Percentiles rank a stretch among this genome's conserved stretches.
Evolutionary conservation across 2,329 filamentous ascomycete genomes (phyloP).

Genomic region (Chrysosporium queenslandicum): DNA sequence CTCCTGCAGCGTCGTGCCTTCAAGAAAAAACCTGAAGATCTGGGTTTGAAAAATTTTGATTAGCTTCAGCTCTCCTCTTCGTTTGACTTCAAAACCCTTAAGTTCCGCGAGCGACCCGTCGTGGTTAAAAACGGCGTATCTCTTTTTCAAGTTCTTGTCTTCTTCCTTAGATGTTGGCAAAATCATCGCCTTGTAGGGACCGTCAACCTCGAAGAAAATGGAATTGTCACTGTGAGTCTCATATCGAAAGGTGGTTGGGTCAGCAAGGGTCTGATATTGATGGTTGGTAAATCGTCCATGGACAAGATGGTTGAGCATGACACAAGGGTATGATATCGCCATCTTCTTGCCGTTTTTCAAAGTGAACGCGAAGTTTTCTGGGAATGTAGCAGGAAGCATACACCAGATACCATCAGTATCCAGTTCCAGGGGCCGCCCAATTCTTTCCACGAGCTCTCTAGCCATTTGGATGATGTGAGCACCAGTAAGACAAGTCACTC

Average conservation of each 20-base stretch:
- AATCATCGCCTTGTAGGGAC: slow-evolving; percentile 95
- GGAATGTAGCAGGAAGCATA: slow-evolving; percentile 91
- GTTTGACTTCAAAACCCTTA: slow-evolving; percentile 96
- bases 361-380: slow-evolving; percentile 91
- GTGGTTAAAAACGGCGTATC: slow-evolving; percentile 97
- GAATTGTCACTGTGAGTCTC: slow-evolving; percentile 97
- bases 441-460: slow-evolving; percentile 80
- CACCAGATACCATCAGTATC: slow-evolving; percentile 99
- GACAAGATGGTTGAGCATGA: slow-evolving; percentile 97
- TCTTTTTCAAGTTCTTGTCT: slow-evolving; percentile 98
- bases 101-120: slow-evolving; percentile 90
- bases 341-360: slow-evolving; percentile 94
- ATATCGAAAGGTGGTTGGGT: slow-evolving; percentile 72
- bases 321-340: slow-evolving; percentile 92
- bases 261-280: slow-evolving; percentile 84
- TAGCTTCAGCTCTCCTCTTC: slow-evolving; percentile 92
- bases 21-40: slow-evolving; percentile 98
- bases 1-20: slow-evolving; percentile 75
- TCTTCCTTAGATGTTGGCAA: slow-evolving; percentile 96
- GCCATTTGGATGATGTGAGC: slow-evolving; percentile 96
- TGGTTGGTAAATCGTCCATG: slow-evolving; percentile 93
- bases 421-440: slow-evolving; percentile 83
- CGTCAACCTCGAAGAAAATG: slow-evolving; percentile 98
- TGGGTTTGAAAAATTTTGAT: slow-evolving; percentile 99
- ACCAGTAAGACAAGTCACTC: slow-evolving; percentile 92